These are phyloP conservation scores for Lactifluus subvellereus DNA, from an alignment of 768 basidiomycete species.

Conservation along the genomic window DNA sequence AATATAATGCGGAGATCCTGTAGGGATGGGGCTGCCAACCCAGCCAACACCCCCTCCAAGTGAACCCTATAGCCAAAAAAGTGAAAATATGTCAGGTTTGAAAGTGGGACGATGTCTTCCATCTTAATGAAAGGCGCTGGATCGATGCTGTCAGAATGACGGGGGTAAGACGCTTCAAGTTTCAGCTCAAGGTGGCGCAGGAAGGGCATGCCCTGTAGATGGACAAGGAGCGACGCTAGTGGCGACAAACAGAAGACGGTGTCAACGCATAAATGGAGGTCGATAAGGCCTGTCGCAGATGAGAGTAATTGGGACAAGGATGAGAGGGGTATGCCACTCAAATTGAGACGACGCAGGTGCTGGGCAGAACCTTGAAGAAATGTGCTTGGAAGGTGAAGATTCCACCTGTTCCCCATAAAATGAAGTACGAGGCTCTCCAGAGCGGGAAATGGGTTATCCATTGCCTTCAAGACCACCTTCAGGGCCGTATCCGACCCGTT, in stretches of 20 bases:
- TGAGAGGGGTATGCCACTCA: not conserved
- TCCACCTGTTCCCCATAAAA: too few relatives aligned
- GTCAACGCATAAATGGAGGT: not conserved
- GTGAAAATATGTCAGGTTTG: not conserved
- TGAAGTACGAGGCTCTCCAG: not conserved
- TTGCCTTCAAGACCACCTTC: not conserved
- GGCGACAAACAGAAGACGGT: not conserved
- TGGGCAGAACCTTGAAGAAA: not conserved
- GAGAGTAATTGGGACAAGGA: not conserved
- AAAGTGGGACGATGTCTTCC: not conserved
- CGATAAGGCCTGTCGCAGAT: not conserved
- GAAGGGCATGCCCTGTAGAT: not conserved
- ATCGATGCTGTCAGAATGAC: too few relatives aligned
- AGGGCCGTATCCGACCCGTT: too few relatives aligned
- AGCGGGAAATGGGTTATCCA: not conserved
- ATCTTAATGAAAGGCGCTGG: too few relatives aligned
- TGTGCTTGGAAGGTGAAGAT: not conserved
- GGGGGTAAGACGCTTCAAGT: not conserved
- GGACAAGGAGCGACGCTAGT: too few relatives aligned
- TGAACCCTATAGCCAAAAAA: not conserved
- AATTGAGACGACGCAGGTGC: not conserved
- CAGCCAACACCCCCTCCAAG: not conserved
- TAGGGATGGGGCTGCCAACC: slow-evolving; percentile 1
- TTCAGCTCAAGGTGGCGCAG: not conserved
- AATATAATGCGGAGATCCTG: not conserved